A percentile compares a stretch with the other conserved stretches of the same genome.
Evolutionary conservation across 2,329 filamentous ascomycete species (phyloP).

Genomic region (Emmonsiellopsis sp.): DNA sequence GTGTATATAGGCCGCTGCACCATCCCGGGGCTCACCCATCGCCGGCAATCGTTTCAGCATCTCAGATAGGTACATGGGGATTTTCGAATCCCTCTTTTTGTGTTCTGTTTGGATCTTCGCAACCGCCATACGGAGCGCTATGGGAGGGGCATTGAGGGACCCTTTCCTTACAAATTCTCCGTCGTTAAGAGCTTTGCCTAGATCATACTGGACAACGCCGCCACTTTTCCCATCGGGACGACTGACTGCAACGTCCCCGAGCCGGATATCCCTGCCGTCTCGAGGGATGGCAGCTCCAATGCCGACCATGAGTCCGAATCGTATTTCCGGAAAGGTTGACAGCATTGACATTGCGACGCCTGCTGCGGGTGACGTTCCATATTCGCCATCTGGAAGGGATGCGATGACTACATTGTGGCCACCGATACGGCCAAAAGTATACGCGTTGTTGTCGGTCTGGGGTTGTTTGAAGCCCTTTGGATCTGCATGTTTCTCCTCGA

Average conservation of each 20-base stretch:
- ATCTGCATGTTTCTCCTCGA: conserved; percentile 5
- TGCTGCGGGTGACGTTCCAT: conserved; percentile 8
- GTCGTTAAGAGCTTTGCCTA: conserved; percentile 16
- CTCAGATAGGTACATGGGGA: neutral
- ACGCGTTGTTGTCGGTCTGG: conserved; percentile 10
- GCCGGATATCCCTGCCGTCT: conserved; percentile 14
- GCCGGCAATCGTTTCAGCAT: conserved; percentile 4
- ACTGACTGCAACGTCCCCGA: conserved; percentile 16
- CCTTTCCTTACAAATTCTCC: conserved; percentile 16
- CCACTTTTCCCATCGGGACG: conserved; percentile 8
- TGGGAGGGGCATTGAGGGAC: conserved; percentile 10
- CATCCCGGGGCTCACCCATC: neutral
- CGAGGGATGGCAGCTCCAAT: conserved; percentile 16
- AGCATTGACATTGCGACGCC: conserved; percentile 11
- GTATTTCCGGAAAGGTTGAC: conserved; percentile 13
- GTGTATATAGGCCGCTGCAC: neutral
- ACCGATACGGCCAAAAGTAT: conserved; percentile 14
- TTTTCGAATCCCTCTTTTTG: neutral
- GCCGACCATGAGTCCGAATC: conserved; percentile 15
- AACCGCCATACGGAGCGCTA: neutral
- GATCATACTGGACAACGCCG: conserved; percentile 23
- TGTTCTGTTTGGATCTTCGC: neutral
- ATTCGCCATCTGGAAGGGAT: conserved; percentile 5
- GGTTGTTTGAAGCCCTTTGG: neutral
- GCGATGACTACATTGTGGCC: conserved; percentile 16